Conservation (phyloP, 345 rosid genomes). For the Lepidium aucheri region DNA sequence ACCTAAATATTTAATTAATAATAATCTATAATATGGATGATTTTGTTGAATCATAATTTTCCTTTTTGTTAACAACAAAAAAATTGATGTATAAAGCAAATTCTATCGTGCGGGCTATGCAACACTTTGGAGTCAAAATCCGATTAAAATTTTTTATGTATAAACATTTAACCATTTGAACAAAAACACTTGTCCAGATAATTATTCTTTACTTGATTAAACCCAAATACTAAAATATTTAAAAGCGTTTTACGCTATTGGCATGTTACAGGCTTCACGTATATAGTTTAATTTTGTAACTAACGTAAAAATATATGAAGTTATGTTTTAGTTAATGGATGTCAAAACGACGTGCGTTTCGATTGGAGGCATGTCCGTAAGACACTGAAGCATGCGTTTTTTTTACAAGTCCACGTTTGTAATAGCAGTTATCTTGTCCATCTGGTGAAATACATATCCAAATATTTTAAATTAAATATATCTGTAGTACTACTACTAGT, state of each 20-base stretch:
- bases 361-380: background rate
- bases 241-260: background rate
- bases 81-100: no score
- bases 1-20: no score
- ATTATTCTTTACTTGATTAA: background rate
- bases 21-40: no score
- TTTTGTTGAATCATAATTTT: no score
- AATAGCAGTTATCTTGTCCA: background rate
- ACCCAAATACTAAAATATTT: background rate
- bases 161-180: background rate
- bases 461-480: no score
- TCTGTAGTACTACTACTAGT: no score
- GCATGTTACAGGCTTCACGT: background rate
- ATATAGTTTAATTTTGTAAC: background rate
- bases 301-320: background rate
- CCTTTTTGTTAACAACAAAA: no score
- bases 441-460: background rate
- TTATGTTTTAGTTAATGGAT: background rate
- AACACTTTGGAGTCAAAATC: no score
- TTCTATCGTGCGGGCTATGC: no score
- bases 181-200: no score
- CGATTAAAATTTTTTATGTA: no score
- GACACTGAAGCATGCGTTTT: slow-evolving; percentile 9
- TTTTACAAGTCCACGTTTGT: slow-evolving; percentile 10
- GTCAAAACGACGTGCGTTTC: slow-evolving; percentile 17